Conservation (phyloP, 108 stramenopile genomes). For the Discostella pseudostelligera region DNA sequence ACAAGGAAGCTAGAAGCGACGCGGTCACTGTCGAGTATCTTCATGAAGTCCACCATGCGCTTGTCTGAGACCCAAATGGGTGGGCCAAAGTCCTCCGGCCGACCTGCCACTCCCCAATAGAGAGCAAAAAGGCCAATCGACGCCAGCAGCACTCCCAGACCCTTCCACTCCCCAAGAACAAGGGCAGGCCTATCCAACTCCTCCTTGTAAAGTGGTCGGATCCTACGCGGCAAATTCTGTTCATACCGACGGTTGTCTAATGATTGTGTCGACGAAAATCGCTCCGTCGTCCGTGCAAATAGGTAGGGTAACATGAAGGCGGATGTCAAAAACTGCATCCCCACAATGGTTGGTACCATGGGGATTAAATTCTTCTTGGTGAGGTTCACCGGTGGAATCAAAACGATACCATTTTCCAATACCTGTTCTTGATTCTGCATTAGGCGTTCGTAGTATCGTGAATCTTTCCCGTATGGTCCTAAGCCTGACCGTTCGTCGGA, state of each 20-base stretch:
- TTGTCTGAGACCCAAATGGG: conserved; percentile 49
- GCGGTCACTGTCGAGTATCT: conserved; percentile 75
- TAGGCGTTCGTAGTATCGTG: conserved; percentile 32
- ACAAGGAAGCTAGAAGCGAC: conserved; percentile 83
- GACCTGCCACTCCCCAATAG: conserved; percentile 65
- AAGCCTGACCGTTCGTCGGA: conserved; percentile 71
- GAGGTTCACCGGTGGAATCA: conserved; percentile 26
- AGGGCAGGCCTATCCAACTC: conserved; percentile 23
- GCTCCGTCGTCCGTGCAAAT: conserved; percentile 59
- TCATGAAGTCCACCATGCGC: conserved; percentile 55
- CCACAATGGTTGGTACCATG: conserved; percentile 63
- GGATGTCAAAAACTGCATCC: conserved; percentile 90
- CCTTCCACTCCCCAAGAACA: conserved; percentile 58
- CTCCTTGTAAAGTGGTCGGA: conserved; percentile 36
- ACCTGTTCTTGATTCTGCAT: conserved; percentile 28
- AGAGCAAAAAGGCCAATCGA: conserved; percentile 64
- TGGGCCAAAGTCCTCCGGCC: conserved; percentile 63
- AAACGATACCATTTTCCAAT: conserved; percentile 23
- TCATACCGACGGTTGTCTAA: conserved; percentile 9
- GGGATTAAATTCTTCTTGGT: conserved; percentile 68
- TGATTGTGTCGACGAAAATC: conserved; percentile 4
- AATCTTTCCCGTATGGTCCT: conserved; percentile 7
- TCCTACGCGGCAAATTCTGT: conserved; percentile 2
- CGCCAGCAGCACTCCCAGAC: conserved; percentile 57
- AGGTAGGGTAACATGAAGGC: conserved; percentile 85